phyloP scores from a whole-genome alignment of 148 eudicot species.

The Spergularia marina region DNA sequence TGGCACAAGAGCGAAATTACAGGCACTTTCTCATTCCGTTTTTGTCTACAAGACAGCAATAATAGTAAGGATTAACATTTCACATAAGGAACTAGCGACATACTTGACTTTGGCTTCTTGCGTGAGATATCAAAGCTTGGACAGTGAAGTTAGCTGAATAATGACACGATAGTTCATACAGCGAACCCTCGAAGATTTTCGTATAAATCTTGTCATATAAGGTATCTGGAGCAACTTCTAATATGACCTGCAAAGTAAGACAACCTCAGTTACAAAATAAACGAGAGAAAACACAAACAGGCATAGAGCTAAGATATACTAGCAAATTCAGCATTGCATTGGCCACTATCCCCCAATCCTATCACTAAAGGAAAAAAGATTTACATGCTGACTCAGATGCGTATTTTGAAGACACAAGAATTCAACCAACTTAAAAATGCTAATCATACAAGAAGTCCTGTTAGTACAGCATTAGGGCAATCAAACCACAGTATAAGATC shows the following conservation, averaged over 20 bases:
- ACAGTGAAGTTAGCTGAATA: constrained; percentile 79
- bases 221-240: constrained; percentile 84
- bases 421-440: not conserved
- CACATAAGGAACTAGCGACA: constrained; percentile 25
- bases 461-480: not conserved
- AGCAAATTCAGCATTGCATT: too few relatives aligned
- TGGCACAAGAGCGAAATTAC: not conserved
- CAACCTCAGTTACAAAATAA: constrained; percentile 11
- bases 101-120: constrained; percentile 70
- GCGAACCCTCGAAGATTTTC: constrained; percentile 59
- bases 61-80: not conserved
- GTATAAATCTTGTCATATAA: constrained; percentile 57
- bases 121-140: constrained; percentile 81
- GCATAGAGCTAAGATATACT: too few relatives aligned
- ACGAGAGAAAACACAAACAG: not conserved
- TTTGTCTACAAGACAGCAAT: not conserved
- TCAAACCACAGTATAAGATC: not conserved
- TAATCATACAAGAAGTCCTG: not conserved
- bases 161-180: constrained; percentile 63
- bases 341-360: too few relatives aligned
- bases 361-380: too few relatives aligned
- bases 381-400: not conserved
- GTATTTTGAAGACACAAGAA: not conserved
- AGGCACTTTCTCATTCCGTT: not conserved
- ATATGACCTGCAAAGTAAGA: constrained; percentile 62